Conservation (phyloP, 2,329 filamentous ascomycete genomes). For the Aspergillus neoniger region DNA sequence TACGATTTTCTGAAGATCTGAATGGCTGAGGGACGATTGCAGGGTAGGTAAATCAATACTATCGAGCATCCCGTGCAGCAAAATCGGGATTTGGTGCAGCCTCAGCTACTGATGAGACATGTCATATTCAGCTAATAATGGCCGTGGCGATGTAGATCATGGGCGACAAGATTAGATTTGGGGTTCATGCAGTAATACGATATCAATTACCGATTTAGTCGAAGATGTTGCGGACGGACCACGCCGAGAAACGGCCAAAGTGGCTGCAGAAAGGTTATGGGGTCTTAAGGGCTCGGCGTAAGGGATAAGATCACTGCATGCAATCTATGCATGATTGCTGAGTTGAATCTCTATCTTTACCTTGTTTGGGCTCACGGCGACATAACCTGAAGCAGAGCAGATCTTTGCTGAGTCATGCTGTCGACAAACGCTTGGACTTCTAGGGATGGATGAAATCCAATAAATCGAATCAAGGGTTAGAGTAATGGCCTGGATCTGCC, state of each 20-base stretch:
- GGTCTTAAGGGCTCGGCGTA: constrained; percentile 17
- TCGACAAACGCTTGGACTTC: not conserved
- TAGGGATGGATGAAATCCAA: constrained; percentile 11
- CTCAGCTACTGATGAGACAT: constrained; percentile 2
- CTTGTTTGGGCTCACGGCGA: not conserved
- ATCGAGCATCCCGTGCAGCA: constrained; percentile 1
- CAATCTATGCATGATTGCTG: not conserved
- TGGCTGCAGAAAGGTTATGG: not conserved
- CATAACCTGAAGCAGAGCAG: not conserved
- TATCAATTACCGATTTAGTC: not conserved
- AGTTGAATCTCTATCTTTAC: not conserved
- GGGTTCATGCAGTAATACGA: not conserved
- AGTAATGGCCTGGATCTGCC: constrained; percentile 10
- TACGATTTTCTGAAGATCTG: not conserved
- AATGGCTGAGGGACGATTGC: not conserved
- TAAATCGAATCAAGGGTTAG: constrained; percentile 21
- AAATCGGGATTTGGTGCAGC: not conserved
- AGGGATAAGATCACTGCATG: constrained; percentile 10
- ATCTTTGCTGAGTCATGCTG: not conserved
- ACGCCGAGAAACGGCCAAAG: not conserved
- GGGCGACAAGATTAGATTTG: constrained; percentile 8
- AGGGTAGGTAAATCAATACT: constrained; percentile 25
- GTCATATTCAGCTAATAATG: constrained; percentile 8
- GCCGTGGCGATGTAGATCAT: not conserved
- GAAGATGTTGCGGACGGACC: not conserved